Evolutionary conservation across 2,329 filamentous ascomycete species (phyloP).

Genomic region (Beauveria asiatica): DNA sequence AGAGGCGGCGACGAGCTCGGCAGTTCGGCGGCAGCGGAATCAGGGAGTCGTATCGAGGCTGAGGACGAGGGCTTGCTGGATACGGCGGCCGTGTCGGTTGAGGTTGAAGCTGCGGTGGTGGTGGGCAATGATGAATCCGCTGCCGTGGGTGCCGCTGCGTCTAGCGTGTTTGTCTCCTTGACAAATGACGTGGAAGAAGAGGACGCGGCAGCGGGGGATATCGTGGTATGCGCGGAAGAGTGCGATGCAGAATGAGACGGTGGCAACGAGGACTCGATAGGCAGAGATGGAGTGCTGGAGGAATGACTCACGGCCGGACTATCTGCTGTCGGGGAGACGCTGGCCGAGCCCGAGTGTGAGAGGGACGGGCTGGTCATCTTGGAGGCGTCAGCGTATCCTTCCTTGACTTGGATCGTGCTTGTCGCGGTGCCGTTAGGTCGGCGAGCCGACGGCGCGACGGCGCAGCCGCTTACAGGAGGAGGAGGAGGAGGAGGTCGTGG

Average conservation of each 20-base stretch:
- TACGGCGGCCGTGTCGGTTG: background rate
- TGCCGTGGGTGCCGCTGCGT: background rate
- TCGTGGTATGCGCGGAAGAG: background rate
- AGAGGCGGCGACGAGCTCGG: background rate
- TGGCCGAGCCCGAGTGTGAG: background rate
- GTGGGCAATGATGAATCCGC: background rate
- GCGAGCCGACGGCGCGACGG: background rate
- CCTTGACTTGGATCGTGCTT: background rate
- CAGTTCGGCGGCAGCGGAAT: background rate
- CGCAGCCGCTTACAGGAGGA: background rate
- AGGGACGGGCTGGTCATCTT: background rate
- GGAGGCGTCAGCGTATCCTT: background rate
- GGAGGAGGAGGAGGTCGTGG: too few species aligned
- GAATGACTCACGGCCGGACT: background rate
- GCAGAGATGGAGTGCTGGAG: background rate
- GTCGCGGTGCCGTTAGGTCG: background rate
- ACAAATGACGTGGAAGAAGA: background rate
- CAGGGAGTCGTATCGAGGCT: background rate
- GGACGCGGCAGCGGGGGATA: background rate
- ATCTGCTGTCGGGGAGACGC: background rate
- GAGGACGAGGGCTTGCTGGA: background rate
- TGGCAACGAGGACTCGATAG: background rate
- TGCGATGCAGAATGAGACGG: background rate
- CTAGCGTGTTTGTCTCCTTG: background rate
- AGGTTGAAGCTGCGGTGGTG: background rate